phyloP scores from a whole-genome alignment of 129 eudicot species.

The Flaveria trinervia region DNA sequence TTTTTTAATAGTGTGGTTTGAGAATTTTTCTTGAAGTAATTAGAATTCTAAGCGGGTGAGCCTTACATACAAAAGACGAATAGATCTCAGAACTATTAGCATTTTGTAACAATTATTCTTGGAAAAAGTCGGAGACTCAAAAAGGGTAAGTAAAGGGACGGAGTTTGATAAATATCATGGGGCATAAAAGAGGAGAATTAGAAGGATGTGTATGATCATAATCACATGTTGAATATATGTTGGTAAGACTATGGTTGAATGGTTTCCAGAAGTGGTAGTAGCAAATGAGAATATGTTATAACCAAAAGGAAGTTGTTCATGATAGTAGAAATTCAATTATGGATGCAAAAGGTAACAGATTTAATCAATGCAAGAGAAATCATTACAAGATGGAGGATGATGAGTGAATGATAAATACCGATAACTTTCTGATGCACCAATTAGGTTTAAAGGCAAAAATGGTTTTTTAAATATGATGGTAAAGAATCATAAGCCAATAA shows the following conservation, averaged over 20 bases:
- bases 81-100: conserved; percentile 37
- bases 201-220: conserved; percentile 40
- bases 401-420: conserved; percentile 46
- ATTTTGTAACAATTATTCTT: conserved; percentile 25
- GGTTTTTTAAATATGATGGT: conserved; percentile 98
- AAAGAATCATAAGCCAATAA: conserved; percentile 61
- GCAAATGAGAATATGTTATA: conserved; percentile 41
- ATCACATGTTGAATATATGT: conserved; percentile 43
- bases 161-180: conserved; percentile 65
- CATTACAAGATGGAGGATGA: conserved; percentile 47
- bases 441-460: conserved; percentile 93
- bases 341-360: conserved; percentile 39
- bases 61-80: conserved; percentile 40
- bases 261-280: conserved; percentile 47
- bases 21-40: no score
- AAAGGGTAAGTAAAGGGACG: conserved; percentile 45
- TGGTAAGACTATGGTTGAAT: conserved; percentile 37
- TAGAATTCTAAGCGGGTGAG: conserved; percentile 30
- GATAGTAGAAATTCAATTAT: conserved; percentile 40
- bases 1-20: no score
- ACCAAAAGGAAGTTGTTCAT: conserved; percentile 40
- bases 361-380: conserved; percentile 31
- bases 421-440: conserved; percentile 53
- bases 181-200: conserved; percentile 38
- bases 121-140: conserved; percentile 39